Conservation (phyloP, 2,329 filamentous ascomycete species). For the Diplodia corticola region DNA sequence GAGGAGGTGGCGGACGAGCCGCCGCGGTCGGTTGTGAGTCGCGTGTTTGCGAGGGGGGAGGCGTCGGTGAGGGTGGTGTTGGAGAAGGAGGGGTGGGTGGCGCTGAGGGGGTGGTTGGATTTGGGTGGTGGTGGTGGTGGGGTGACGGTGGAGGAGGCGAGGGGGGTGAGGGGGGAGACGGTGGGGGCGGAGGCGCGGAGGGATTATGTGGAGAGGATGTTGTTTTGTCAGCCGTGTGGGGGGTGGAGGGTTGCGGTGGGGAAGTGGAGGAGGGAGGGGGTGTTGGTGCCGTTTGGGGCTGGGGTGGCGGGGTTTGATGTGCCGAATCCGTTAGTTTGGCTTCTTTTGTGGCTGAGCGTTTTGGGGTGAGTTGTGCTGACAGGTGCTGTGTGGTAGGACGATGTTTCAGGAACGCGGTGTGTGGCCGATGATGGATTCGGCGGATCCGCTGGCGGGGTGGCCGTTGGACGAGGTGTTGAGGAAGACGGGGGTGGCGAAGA, state of each 20-base stretch:
- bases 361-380: background rate
- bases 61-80: conserved; percentile 34
- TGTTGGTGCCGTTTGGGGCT: conserved; percentile 45
- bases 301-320: conserved; percentile 35
- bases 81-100: conserved; percentile 35
- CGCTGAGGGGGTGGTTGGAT: conserved; percentile 31
- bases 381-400: conserved; percentile 33
- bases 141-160: conserved; percentile 30
- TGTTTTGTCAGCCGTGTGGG: conserved; percentile 30
- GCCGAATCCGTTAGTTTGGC: conserved; percentile 45
- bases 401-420: conserved; percentile 33
- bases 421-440: conserved; percentile 45
- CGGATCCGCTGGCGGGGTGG: conserved; percentile 45
- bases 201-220: conserved; percentile 38
- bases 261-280: conserved; percentile 41
- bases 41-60: no score
- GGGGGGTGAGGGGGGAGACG: conserved; percentile 29
- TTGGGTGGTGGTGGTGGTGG: conserved; percentile 29
- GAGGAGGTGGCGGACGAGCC: conserved; percentile 35
- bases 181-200: conserved; percentile 32
- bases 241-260: conserved; percentile 30
- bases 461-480: conserved; percentile 31
- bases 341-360: background rate
- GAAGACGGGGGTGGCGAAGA: conserved; percentile 28
- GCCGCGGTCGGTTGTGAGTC: background rate